These are phyloP conservation scores for Monosporascus sp. DNA, from an alignment of 2,329 filamentous ascomycete species.

Conservation along the genomic window DNA sequence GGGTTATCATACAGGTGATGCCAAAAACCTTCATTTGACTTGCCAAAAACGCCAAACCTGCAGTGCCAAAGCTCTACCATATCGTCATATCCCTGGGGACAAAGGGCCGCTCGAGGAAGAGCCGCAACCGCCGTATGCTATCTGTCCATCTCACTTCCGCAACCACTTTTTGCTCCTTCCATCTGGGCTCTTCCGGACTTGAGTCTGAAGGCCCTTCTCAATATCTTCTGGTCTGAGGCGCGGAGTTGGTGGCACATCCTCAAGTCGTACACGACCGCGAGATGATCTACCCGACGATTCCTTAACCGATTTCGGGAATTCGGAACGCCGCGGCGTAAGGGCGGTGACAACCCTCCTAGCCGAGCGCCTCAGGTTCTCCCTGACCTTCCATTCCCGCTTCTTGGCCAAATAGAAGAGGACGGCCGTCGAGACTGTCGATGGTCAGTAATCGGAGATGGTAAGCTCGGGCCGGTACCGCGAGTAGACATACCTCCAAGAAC, in stretches of 20 bases:
- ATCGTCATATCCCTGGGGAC: too few relatives aligned
- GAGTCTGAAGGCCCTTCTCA: constrained; percentile 48
- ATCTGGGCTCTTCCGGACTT: constrained; percentile 18
- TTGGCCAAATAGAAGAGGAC: constrained; percentile 75
- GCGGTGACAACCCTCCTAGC: constrained; percentile 56
- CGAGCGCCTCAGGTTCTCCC: constrained; percentile 65
- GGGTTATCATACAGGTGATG: too few relatives aligned
- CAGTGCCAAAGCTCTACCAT: too few relatives aligned
- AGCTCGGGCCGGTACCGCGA: not conserved
- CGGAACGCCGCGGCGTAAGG: constrained; percentile 55
- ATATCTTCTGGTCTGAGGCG: constrained; percentile 48
- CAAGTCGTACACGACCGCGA: constrained; percentile 39
- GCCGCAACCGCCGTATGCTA: not conserved
- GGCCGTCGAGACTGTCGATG: constrained; percentile 51
- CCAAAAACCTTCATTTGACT: too few relatives aligned
- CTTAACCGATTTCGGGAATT: constrained; percentile 56
- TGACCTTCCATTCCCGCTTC: constrained; percentile 77
- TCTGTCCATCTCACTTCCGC: constrained; percentile 14
- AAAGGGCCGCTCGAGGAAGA: not conserved
- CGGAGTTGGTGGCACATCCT: constrained; percentile 57
- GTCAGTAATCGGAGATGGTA: constrained; percentile 12
- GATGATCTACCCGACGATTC: constrained; percentile 27
- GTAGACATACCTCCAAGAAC: constrained; percentile 60
- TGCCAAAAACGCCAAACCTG: too few relatives aligned
- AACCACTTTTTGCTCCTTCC: constrained; percentile 22